Conservation (phyloP, 2,329 filamentous ascomycete species). For the Neofusicoccum umdonicola region DNA sequence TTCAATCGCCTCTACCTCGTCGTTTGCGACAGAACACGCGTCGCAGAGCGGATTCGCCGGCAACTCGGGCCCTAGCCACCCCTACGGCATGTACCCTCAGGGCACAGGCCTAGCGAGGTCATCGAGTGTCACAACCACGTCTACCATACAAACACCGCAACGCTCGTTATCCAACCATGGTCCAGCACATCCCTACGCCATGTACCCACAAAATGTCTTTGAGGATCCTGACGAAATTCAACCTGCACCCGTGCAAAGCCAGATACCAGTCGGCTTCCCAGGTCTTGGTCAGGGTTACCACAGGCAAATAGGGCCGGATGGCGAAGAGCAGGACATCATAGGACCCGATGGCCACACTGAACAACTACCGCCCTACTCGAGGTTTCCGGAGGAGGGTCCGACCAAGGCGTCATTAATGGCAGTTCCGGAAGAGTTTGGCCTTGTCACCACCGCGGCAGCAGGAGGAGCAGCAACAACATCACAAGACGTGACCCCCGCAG, state of each 20-base stretch:
- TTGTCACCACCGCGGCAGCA: neutral
- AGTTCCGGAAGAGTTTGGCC: conserved; percentile 14
- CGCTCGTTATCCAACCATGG: conserved; percentile 59
- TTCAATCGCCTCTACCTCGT: conserved; percentile 40
- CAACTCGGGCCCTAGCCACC: conserved; percentile 70
- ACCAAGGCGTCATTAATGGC: conserved; percentile 50
- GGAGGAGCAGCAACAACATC: neutral
- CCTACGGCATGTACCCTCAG: conserved; percentile 82
- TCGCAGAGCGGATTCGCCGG: conserved; percentile 66
- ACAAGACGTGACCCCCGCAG: neutral
- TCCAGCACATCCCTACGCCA: conserved; percentile 79
- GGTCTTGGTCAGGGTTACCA: conserved; percentile 66
- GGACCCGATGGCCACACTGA: conserved; percentile 87
- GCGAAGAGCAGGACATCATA: conserved; percentile 85
- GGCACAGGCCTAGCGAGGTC: conserved; percentile 56
- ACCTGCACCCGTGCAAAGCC: conserved; percentile 24
- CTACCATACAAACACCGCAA: conserved; percentile 61
- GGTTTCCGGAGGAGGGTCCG: conserved; percentile 76
- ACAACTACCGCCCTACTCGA: conserved; percentile 85
- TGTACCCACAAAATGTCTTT: conserved; percentile 81
- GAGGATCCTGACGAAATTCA: conserved; percentile 43
- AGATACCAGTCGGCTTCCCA: conserved; percentile 72
- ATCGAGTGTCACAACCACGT: conserved; percentile 68
- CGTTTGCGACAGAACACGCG: conserved; percentile 39
- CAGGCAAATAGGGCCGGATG: conserved; percentile 71